Percentiles rank a stretch among this genome's conserved stretches.
Evolutionary conservation across 108 stramenopile genomes (phyloP).

Genomic region (Fragilariopsis cylindrus): DNA sequence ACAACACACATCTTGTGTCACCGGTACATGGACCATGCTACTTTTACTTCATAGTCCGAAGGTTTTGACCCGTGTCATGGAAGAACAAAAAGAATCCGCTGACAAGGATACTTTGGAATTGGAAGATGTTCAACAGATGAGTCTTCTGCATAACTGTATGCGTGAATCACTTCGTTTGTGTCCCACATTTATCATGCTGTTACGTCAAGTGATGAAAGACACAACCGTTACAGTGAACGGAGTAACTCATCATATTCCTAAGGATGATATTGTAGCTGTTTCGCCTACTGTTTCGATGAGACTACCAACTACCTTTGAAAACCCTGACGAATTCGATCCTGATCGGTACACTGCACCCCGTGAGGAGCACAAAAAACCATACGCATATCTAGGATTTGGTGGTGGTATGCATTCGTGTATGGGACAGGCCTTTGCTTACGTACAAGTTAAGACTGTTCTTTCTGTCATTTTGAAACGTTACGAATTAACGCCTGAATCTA

Average conservation of each 20-base stretch:
- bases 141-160: constrained; percentile 91
- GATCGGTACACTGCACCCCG: constrained; percentile 93
- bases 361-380: constrained; percentile 96
- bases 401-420: constrained; percentile 99
- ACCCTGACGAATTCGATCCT: constrained; percentile 94
- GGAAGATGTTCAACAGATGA: constrained; percentile 87
- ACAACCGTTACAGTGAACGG: constrained; percentile 75
- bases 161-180: constrained; percentile 95
- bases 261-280: constrained; percentile 92
- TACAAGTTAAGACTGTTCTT: constrained; percentile 99
- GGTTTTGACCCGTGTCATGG: constrained; percentile 75
- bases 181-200: constrained; percentile 97
- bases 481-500: constrained; percentile 85
- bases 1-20: constrained; percentile 98
- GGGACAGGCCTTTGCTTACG: constrained; percentile 98
- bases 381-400: constrained; percentile 97
- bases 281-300: constrained; percentile 93
- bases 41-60: constrained; percentile 85
- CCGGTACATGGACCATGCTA: constrained; percentile 94
- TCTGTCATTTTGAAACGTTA: constrained; percentile 92
- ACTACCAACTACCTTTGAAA: constrained; percentile 85
- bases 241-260: constrained; percentile 76
- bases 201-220: constrained; percentile 92
- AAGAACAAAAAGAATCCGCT: constrained; percentile 67
- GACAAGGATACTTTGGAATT: constrained; percentile 48